Evolutionary conservation across 192 early-diverging fungal species (phyloP), one percentile per base, ranked within the genome.

Genomic region (Coemansia umbellata): DNA sequence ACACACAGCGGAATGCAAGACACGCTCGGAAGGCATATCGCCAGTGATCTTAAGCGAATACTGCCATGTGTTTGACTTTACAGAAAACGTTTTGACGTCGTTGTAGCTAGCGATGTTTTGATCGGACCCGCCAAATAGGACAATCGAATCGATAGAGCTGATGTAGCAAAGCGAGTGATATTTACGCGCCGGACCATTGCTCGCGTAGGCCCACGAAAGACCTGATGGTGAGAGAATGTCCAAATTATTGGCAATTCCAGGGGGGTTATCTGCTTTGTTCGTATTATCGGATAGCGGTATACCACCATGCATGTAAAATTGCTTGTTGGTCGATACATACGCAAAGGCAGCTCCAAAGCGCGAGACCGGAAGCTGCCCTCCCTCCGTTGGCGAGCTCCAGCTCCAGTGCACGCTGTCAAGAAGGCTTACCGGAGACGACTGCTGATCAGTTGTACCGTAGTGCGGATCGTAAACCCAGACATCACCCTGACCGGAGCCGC

Each of bases 1-100:
- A 55, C 88, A 90, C 1, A 82, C 82, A 3, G 88, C 82, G 0
- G 86, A 78, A 31, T 87, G 88, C 43, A 83, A 44, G 14, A 81
- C 64, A 8, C 88, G 78, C 37, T 82, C 63, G 60, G 50, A 75
- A 63, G 41, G 85, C 18, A 76, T 76, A 37, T 64, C 66, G 26
- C 63, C 80, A 14, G 42, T 19, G 41, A 79, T 42, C 4, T 66
- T 60, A 35, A 72, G 47, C 37, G 72, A 33, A 26, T 81, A 69
- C 58, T 69, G 56, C 87, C 85, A 87, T 3, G 67, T 58, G 30
- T 80, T 78, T 26, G 63, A 64, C 13, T 48, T 63, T 1, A 81
- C 48, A 23, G 71, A 68, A 36, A 81, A 83, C 7, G 78, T 60
- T 47, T 81, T 69, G 7, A 87, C 57, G 36, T 68, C 65, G 55